These are phyloP conservation scores for Alternaria sp. DNA, from an alignment of 2,329 filamentous ascomycete genomes.

Conservation along the genomic window DNA sequence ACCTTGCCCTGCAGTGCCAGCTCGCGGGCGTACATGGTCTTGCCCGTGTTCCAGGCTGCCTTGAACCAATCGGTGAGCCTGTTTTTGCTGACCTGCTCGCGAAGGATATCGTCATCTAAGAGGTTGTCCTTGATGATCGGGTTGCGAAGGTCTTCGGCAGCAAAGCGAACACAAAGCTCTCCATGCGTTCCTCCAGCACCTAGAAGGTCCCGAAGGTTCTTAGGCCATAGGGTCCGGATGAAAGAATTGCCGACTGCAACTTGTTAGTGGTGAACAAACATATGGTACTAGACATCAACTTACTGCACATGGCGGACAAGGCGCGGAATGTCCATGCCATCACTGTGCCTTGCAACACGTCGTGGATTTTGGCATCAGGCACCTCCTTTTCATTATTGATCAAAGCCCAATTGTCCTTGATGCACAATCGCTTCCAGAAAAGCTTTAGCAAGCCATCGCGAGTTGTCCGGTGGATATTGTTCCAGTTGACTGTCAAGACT, in stretches of 20 bases:
- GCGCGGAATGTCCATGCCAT: slow-evolving; percentile 71
- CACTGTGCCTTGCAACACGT: slow-evolving; percentile 65
- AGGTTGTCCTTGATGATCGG: slow-evolving; percentile 75
- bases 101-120: slow-evolving; percentile 72
- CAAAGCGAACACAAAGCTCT: slow-evolving; percentile 61
- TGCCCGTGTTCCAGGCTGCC: slow-evolving; percentile 49
- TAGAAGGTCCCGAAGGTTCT: slow-evolving; percentile 29
- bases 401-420: slow-evolving; percentile 82
- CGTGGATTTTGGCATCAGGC: slow-evolving; percentile 71
- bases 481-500: slow-evolving; percentile 59
- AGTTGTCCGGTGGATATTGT: slow-evolving; percentile 55
- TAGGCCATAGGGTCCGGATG: slow-evolving; percentile 26
- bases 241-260: slow-evolving; percentile 16
- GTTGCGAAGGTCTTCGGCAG: slow-evolving; percentile 64
- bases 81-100: slow-evolving; percentile 69
- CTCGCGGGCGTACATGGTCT: slow-evolving; percentile 36
- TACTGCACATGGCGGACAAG: slow-evolving; percentile 68
- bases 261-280: slow-evolving; percentile 7
- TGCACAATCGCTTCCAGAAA: slow-evolving; percentile 89
- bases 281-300: slow-evolving; percentile 28
- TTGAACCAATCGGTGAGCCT: slow-evolving; percentile 73
- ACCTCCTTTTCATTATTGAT: slow-evolving; percentile 80
- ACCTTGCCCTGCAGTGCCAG: slow-evolving; percentile 24
- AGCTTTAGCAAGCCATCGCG: slow-evolving; percentile 60
- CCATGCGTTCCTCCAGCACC: slow-evolving; percentile 63